These are phyloP conservation scores for Paramecium tetraurelia DNA, from an alignment of 73 alveolate genomes.

Conservation along the genomic window DNA sequence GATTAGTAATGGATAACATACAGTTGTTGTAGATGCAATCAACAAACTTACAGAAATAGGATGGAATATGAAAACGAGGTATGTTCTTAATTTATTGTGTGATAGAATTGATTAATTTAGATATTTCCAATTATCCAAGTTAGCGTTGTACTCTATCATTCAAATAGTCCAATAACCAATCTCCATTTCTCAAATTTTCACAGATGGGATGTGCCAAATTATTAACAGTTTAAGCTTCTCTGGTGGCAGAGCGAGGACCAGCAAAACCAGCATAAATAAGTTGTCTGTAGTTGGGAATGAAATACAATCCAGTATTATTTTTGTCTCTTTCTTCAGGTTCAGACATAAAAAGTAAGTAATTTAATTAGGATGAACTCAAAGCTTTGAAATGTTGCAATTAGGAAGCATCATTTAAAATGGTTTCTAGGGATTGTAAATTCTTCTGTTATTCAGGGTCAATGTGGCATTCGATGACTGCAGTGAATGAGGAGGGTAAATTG, in stretches of 20 bases:
- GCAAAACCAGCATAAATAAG: constrained; percentile 69
- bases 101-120: neutral
- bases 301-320: constrained; percentile 68
- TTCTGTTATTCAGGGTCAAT: neutral
- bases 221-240: constrained; percentile 47
- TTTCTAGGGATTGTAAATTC: neutral
- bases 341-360: constrained; percentile 61
- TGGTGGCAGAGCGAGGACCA: constrained; percentile 49
- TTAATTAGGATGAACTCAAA: constrained; percentile 75
- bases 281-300: constrained; percentile 61
- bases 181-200: constrained; percentile 90
- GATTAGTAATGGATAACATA: neutral
- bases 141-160: constrained; percentile 60
- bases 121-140: neutral
- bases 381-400: constrained; percentile 44
- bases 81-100: neutral
- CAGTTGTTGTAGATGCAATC: neutral
- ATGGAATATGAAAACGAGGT: constrained; percentile 49
- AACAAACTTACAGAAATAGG: constrained; percentile 21
- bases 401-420: neutral
- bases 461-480: constrained; percentile 20
- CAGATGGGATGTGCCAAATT: constrained; percentile 60
- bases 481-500: constrained; percentile 43
- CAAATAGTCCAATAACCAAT: constrained; percentile 93
- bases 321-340: constrained; percentile 78